phyloP scores from a whole-genome alignment of 208 protist species.

The Spironucleus salmonicida region DNA sequence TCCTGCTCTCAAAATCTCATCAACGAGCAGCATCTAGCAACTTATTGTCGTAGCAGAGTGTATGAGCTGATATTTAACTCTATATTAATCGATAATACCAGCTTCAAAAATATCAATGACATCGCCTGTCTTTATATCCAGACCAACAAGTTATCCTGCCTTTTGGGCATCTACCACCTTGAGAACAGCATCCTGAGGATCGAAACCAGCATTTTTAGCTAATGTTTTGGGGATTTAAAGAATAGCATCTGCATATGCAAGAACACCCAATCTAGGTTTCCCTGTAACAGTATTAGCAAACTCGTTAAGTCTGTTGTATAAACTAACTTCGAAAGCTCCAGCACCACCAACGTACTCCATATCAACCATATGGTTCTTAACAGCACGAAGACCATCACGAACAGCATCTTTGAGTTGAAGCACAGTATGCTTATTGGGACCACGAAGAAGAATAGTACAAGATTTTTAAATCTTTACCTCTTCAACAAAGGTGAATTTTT shows the following conservation, averaged over 20 bases:
- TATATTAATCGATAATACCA: conserved; percentile 91
- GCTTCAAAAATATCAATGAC: conserved; percentile 67
- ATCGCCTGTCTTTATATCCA: conserved; percentile 88
- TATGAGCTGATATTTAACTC: conserved; percentile 90
- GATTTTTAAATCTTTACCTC: conserved; percentile 73
- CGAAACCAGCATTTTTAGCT: conserved; percentile 87
- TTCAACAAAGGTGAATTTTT: conserved; percentile 99
- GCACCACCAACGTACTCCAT: conserved; percentile 78
- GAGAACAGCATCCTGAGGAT: conserved; percentile 82
- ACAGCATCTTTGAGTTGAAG: conserved; percentile 94
- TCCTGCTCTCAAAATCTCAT: conserved; percentile 83
- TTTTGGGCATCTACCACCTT: conserved; percentile 55
- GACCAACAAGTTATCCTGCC: conserved; percentile 50
- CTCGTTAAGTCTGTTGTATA: conserved; percentile 69
- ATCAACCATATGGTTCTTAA: conserved; percentile 92
- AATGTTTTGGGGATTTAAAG: conserved; percentile 93
- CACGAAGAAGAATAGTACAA: conserved; percentile 85
- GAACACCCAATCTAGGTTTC: conserved; percentile 78
- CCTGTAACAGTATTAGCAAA: conserved; percentile 53
- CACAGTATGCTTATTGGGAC: conserved; percentile 94
- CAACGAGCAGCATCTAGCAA: conserved; percentile 89
- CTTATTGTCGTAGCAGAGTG: conserved; percentile 78
- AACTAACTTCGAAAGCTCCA: conserved; percentile 80
- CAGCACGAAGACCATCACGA: conserved; percentile 90
- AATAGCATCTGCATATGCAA: conserved; percentile 91